Evolutionary conservation across 768 basidiomycete genomes (phyloP), one percentile per base, ranked within the genome.

Genomic region (Trametes cingulata): DNA sequence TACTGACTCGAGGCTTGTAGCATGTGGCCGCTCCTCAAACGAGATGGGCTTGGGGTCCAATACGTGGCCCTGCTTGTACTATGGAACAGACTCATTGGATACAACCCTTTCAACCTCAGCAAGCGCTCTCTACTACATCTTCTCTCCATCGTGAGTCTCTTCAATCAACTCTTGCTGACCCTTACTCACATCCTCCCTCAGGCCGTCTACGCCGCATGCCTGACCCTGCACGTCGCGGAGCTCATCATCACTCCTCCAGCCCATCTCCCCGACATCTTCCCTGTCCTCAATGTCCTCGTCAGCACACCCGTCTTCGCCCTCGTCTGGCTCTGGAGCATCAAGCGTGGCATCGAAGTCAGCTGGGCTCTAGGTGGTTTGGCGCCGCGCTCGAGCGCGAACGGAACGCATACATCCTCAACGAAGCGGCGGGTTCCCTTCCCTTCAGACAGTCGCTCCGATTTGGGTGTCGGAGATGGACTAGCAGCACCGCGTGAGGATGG

Each of bases 241-340:
- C 40, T 82, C 29, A 33, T 85, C 7, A 45, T 90, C 33, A 39
- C 76, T 2, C 86, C 93, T 8, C 93, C 93, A 4, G 67, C 80
- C 6, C 86, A 88, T 60, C 90, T 93, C 64, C 95, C 93, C 0
- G 93, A 96, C 72, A 72, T 97, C 40, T 97, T 84, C 70, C 76
- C 89, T 0, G 93, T 95, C 0, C 76, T 94, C 39, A 98, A 97
- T 71, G 86, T 94, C 2, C 81, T 93, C 15, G 69, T 95, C 45
- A 86, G 87, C 68, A 89, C 88, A 1, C 88, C 85, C 1, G 85
- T 96, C 17, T 96, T 98, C 70, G 82, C 78, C 7, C 71, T 92
- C 27, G 79, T 83, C n/a, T 98, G 91, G 91, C 68, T 94, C 15
- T 97, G 93, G 93, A 91, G 90, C 50, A 85, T 93, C 71, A 88